Base-by-base conservation (phyloP, 2,329 filamentous ascomycete species). In the Trichoderma semiorbis region DNA sequence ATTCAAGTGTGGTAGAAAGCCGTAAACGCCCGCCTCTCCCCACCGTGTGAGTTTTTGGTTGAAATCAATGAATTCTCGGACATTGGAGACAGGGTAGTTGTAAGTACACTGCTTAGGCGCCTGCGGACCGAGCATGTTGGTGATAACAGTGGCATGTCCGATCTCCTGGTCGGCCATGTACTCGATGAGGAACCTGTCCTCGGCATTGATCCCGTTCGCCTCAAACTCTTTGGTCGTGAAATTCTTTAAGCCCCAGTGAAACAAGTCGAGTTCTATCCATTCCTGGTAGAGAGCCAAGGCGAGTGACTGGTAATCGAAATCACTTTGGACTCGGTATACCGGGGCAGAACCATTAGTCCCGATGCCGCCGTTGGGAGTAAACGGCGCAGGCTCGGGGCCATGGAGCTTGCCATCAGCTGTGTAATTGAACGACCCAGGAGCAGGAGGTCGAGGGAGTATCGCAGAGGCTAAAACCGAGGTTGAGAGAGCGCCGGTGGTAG, bases 261-360 rank as follows among this genome's bases (percentile, higher is more conserved):
- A 96, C 16, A 94, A 85, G 78, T 96, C 93, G 1, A 96, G 85
- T 81, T 96, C 93, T 69, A 95, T 94, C 87, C 89, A 96, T 81
- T 96, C 93, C 76, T 94, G 91, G 78, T 95, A 95, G 0, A 95
- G 84, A 14, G 88, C 92, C 14, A 96, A 84, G 0, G 90, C 87
- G 34, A 96, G 85, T 0, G 92, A 94, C 79, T 95, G 87, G 78
- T 91, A 96, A 80, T 96, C 93, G 78, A 94, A 96, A 77, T 97
- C 93, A 74, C 91, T 93, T 76, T 93, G 86, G 0, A 93, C 90
- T 73, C 91, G 89, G 80, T 95, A 95, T 1, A 94, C 88, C 2
- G 93, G 93, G 57, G 87, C 85, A 8, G 89, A 88, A n/a, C 92
- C 92, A 73, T 95, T 95, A 57, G 92, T 94, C 3, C 92, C 93